Base-by-base conservation (phyloP, 495 filamentous ascomycete genomes). In the Physcia stellaris region DNA sequence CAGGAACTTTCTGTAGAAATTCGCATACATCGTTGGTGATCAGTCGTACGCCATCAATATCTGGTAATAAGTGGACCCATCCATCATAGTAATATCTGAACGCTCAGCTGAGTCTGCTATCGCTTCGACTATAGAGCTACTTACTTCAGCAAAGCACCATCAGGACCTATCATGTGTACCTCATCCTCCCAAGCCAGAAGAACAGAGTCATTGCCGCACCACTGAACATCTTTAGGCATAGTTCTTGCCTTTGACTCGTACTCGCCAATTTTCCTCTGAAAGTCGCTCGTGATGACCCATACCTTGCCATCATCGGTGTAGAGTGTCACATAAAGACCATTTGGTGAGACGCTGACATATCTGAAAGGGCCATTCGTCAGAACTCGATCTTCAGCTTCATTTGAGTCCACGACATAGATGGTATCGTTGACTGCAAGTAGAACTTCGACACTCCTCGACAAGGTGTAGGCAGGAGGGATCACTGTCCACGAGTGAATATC, bases 171-270 rank as follows among this genome's bases (percentile, higher is more conserved):
- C 31, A 98, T 68, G 53, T 95, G 90, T n/a, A 96, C 78, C 50
- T 98, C 90, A 59, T 98, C 90, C 49, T 94, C 90, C 90, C 90
- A 98, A 11, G 85, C 86, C 42, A 96, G 73, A 32, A 93, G 77
- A 6, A 95, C 85, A 5, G 86, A 83, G 59, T 95, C 85, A 42
- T 94, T 92, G 12, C 90, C 88, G 58, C 90, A 96, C 90, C 90
- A 98, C 45, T 86, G 77, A 36, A 98, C 68, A 39, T 87, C 79
- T 50, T 84, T 85, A 1, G 90, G 92, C 1, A 76, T 64, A n/a
- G 81, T 88, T 48, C 77, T 83, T 18, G 80, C 83, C 41, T 74
- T 77, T 0, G 86, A 86, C 55, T 94, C 81, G 54, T 95, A 86
- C 54, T 98, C 88, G 54, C 83, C 87, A 42, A 93, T 63, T 41